Conservation (phyloP, 768 basidiomycete genomes). For the Mycena amicta region DNA sequence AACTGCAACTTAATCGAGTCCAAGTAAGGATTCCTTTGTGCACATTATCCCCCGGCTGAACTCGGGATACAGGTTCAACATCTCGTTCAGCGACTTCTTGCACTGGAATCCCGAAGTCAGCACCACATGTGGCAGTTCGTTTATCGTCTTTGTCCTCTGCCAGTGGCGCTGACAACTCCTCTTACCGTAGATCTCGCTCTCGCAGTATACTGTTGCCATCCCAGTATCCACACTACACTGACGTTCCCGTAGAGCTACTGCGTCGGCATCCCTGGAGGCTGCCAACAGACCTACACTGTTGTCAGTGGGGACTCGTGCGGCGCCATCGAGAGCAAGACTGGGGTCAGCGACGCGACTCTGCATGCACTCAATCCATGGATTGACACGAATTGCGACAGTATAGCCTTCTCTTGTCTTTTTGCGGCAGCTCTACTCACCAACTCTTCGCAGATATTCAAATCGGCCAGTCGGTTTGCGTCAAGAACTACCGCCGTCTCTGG, state of each 20-base stretch:
- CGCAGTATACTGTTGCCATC: neutral
- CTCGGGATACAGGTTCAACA: neutral
- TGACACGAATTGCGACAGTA: neutral
- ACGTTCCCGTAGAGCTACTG: neutral
- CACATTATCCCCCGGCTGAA: too few species aligned
- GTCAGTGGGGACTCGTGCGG: slow-evolving; percentile 13
- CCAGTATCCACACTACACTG: too few species aligned
- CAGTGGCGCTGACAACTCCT: neutral
- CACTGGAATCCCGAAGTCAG: neutral
- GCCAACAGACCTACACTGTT: neutral
- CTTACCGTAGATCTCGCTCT: neutral
- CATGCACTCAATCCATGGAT: slow-evolving; percentile 5
- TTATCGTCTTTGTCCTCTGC: neutral
- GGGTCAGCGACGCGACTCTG: neutral
- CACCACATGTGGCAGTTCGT: neutral
- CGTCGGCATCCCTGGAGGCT: neutral
- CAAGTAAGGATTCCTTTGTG: too few species aligned
- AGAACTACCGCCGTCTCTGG: neutral
- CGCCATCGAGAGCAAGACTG: slow-evolving; percentile 1
- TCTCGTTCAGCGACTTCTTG: slow-evolving; percentile 1
- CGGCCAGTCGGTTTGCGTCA: neutral
- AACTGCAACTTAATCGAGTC: neutral
- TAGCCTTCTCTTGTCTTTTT: neutral
- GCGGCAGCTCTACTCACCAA: neutral
- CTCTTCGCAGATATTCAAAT: neutral